phyloP scores from a whole-genome alignment of 345 rosid species.

The Rhodomyrtus tomentosa region DNA sequence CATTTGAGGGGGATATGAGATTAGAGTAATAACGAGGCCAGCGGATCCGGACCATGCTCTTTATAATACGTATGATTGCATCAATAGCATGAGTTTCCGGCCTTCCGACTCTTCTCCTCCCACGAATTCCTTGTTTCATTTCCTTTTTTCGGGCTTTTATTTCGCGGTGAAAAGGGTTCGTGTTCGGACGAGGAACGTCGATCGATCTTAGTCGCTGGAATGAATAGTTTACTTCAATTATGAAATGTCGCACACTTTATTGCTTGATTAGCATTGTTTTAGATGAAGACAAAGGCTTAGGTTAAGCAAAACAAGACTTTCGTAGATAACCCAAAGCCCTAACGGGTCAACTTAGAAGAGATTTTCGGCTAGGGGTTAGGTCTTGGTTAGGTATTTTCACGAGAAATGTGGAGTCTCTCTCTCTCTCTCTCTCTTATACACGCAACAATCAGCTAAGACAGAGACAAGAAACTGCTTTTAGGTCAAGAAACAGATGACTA shows the following conservation, averaged over 20 bases:
- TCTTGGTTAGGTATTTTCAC: not conserved
- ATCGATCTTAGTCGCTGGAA: not conserved
- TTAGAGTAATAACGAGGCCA: not conserved
- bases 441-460: not conserved
- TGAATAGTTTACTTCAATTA: not conserved
- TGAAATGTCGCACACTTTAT: not conserved
- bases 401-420: not conserved
- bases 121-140: not conserved
- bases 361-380: not conserved
- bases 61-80: not conserved
- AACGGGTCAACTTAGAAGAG: not conserved
- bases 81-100: not conserved
- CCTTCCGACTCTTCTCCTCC: not conserved
- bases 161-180: not conserved
- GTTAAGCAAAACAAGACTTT: not conserved
- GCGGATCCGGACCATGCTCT: not conserved
- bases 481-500: not conserved
- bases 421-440: no score
- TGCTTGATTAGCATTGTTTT: not conserved
- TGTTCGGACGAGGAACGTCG: not conserved
- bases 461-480: not conserved
- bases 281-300: not conserved
- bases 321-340: not conserved
- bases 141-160: not conserved
- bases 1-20: not conserved